phyloP scores from a whole-genome alignment of 129 eudicot species.

The Centaurea solstitialis region DNA sequence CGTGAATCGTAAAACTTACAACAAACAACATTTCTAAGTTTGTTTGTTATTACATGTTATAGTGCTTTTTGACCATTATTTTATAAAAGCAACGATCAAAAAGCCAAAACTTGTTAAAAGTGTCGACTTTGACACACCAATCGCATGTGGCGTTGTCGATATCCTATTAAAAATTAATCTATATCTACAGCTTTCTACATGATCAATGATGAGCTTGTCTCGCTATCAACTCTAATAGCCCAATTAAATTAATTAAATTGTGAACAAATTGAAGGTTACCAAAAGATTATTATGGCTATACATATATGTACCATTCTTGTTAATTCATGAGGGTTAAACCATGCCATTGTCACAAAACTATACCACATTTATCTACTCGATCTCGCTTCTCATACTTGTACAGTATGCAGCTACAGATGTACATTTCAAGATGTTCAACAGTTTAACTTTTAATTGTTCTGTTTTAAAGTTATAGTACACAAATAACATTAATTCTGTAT shows the following conservation, averaged over 20 bases:
- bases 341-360: slow-evolving; percentile 9
- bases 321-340: neutral
- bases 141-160: neutral
- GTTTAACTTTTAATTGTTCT: neutral
- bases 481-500: neutral
- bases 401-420: slow-evolving; percentile 45
- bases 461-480: neutral
- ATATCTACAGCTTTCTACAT: neutral
- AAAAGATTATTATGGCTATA: neutral
- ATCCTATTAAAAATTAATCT: neutral
- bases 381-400: slow-evolving; percentile 22
- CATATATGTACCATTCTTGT: neutral
- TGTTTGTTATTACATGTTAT: neutral
- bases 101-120: neutral
- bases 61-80: neutral
- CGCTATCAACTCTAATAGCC: neutral
- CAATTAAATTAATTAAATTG: neutral
- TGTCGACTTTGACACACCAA: neutral
- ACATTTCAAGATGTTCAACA: neutral
- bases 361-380: slow-evolving; percentile 19
- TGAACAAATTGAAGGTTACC: neutral
- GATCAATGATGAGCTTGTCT: neutral
- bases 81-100: neutral
- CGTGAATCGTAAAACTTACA: neutral
- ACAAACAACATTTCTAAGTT: neutral